Evolutionary conservation across 2,329 filamentous ascomycete species (phyloP), one percentile per base, ranked within the genome.

Genomic region (Periconia digitata): DNA sequence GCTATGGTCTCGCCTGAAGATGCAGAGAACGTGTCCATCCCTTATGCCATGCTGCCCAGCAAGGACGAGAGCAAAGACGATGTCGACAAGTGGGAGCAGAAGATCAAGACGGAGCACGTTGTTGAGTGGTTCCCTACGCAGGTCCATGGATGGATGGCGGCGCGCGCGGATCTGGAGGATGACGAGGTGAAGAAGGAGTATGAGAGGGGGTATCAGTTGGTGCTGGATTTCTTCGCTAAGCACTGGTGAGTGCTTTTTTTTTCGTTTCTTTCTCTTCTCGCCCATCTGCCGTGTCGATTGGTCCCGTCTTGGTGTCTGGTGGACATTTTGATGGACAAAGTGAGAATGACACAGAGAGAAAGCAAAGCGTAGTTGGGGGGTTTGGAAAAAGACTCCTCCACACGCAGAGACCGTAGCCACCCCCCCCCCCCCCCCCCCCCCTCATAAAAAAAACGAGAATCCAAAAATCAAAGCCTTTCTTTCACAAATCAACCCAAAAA

Each of bases 1-100:
- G 82, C 81, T 22, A 83, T 85, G 81, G 75, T 85, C 12, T 81
- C 83, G 43, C 76, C 76, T 13, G 75, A 78, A 22, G 82, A 85
- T 55, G 82, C 81, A 2, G 73, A 76, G 40, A 74, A 73, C 5
- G 73, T 84, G 32, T 78, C 75, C 3, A 80, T 85, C 34, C 82
- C 82, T 1, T 80, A 80, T 65, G 74, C 76, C 6, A 73, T 84
- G 72, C 72, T 85, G 35, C 80, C 82, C 2, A 79, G 75, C 32
- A 77, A 77, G 63, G 82, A 84, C 40, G 82, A 85, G 72, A 65
- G 73, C 29, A 76, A 78, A 55, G 73, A 76, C 1, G 82, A 76
- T 40, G 73, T 79, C 2, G 72, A 72, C 63, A 70, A 74, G 61
- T 79, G 76, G 75, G 62, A 78, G 62, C 64, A 76, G 56, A 72